Evolutionary conservation across 495 filamentous ascomycete genomes (phyloP).

Genomic region (Sphaerosporella brunnea): DNA sequence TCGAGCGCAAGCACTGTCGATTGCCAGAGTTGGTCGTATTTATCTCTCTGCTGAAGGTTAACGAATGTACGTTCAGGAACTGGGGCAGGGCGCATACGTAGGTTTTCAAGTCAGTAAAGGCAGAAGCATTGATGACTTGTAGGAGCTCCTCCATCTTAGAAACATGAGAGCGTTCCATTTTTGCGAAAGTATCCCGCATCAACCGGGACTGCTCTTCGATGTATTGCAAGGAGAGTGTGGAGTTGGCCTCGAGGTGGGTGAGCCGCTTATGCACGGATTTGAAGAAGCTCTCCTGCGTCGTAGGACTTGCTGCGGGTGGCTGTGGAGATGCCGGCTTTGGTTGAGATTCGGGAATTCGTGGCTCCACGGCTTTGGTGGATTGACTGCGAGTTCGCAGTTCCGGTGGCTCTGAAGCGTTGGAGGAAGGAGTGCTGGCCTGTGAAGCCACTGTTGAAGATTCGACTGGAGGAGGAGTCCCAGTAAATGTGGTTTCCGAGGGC

Average conservation of each 20-base stretch:
- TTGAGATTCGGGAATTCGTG: not conserved
- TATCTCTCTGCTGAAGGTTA: conserved; percentile 33
- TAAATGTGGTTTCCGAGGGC: too few species aligned
- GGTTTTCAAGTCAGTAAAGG: conserved; percentile 63
- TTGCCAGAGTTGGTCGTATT: conserved; percentile 95
- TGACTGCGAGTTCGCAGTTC: too few species aligned
- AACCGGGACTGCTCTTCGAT: conserved; percentile 91
- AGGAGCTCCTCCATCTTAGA: conserved; percentile 67
- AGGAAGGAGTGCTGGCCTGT: not conserved
- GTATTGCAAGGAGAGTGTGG: conserved; percentile 81
- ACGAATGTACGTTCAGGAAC: not conserved
- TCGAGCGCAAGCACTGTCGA: conserved; percentile 83
- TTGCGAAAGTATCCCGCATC: conserved; percentile 74
- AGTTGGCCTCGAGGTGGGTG: conserved; percentile 77
- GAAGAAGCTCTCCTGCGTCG: conserved; percentile 93
- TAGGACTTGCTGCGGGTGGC: conserved; percentile 48
- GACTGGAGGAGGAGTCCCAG: too few species aligned
- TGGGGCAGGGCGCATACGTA: conserved; percentile 29
- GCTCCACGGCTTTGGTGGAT: too few species aligned
- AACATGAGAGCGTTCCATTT: conserved; percentile 77
- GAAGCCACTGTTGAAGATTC: not conserved
- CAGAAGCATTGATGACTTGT: conserved; percentile 65
- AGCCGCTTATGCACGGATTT: conserved; percentile 88
- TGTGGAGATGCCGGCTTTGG: conserved; percentile 14
- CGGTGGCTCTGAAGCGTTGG: not conserved